A percentile compares a stretch with the other conserved stretches of the same genome.
phyloP scores from a whole-genome alignment of 2,329 filamentous ascomycete species.

The Cadophora gregata region DNA sequence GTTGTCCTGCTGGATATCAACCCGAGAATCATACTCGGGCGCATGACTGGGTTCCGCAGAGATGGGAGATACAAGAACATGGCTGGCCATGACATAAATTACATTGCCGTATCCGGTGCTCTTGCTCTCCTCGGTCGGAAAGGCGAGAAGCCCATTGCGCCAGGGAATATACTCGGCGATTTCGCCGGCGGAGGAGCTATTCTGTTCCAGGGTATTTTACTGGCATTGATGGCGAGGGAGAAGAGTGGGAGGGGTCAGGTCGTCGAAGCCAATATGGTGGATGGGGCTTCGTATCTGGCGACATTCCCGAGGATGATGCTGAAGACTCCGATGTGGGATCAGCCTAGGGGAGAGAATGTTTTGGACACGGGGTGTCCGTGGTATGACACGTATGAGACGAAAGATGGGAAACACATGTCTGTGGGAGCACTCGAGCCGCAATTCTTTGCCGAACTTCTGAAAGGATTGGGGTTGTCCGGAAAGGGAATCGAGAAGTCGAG shows the following conservation, averaged over 20 bases:
- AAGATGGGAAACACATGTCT: slow-evolving; percentile 79
- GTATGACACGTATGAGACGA: slow-evolving; percentile 88
- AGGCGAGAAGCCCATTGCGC: slow-evolving; percentile 75
- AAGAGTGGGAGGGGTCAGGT: slow-evolving; percentile 78
- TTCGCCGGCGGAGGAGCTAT: slow-evolving; percentile 89
- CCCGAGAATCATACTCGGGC: slow-evolving; percentile 77
- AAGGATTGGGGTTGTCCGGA: slow-evolving; percentile 66
- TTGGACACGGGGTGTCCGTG: slow-evolving; percentile 87
- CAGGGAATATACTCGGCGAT: slow-evolving; percentile 84
- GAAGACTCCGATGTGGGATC: slow-evolving; percentile 67
- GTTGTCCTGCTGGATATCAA: slow-evolving; percentile 69
- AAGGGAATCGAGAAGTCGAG: slow-evolving; percentile 59
- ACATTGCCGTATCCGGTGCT: slow-evolving; percentile 86
- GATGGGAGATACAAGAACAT: slow-evolving; percentile 85
- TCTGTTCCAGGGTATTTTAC: slow-evolving; percentile 80
- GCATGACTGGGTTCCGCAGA: slow-evolving; percentile 88
- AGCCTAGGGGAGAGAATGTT: slow-evolving; percentile 73
- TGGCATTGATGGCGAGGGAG: slow-evolving; percentile 74
- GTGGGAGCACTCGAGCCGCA: slow-evolving; percentile 91
- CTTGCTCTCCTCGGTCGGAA: slow-evolving; percentile 76
- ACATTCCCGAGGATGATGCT: slow-evolving; percentile 75
- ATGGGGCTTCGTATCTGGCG: slow-evolving; percentile 80
- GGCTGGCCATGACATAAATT: slow-evolving; percentile 97
- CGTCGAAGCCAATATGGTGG: slow-evolving; percentile 97
- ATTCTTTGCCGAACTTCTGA: slow-evolving; percentile 75